phyloP scores from a whole-genome alignment of 1,284 basidiomycete species.

The Psilocybe mexicana region DNA sequence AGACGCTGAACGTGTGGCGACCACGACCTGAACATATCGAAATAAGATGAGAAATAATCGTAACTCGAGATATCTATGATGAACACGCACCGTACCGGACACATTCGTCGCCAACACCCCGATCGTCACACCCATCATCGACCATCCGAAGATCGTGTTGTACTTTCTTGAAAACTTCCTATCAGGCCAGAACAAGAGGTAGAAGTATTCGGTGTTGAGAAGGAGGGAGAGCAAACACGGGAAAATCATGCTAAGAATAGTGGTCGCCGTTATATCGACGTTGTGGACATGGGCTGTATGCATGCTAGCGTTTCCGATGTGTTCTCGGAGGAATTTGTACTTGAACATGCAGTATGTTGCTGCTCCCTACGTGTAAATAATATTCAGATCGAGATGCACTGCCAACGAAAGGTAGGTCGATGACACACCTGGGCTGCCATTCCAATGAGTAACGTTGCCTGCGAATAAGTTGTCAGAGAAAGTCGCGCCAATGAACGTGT shows the following conservation, averaged over 20 bases:
- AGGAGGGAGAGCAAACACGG: constrained; percentile 32
- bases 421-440: constrained; percentile 32
- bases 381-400: not conserved
- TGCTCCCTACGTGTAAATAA: constrained; percentile 23
- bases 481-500: not conserved
- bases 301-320: constrained; percentile 25
- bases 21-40: constrained; percentile 25
- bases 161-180: constrained; percentile 32
- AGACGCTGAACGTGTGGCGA: constrained; percentile 26
- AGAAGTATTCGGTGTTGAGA: constrained; percentile 35
- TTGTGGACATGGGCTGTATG: constrained; percentile 29
- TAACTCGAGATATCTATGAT: not conserved
- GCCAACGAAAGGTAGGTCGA: not conserved
- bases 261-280: constrained; percentile 30
- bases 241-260: constrained; percentile 33
- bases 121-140: constrained; percentile 25
- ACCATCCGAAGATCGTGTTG: constrained; percentile 16
- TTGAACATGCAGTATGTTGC: constrained; percentile 37
- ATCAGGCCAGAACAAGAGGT: constrained; percentile 34
- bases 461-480: not conserved
- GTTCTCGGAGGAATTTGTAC: constrained; percentile 30
- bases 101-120: constrained; percentile 30
- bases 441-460: constrained; percentile 33
- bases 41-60: not conserved
- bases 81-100: constrained; percentile 30